phyloP scores from a whole-genome alignment of 2,329 filamentous ascomycete genomes.

The Tricladium varicosporioides region DNA sequence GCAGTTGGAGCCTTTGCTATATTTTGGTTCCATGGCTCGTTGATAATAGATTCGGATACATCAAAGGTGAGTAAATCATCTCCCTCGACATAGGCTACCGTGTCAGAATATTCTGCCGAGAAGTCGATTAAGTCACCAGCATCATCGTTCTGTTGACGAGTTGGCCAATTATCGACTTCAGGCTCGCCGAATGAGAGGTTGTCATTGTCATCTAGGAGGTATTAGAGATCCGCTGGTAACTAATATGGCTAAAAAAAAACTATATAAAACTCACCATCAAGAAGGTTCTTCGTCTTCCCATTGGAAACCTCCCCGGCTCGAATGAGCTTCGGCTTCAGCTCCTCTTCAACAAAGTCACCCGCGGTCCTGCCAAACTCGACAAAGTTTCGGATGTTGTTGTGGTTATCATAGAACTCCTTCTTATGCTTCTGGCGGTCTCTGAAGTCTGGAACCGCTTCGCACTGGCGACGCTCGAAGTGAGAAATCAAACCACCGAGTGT shows the following conservation, averaged over 20 bases:
- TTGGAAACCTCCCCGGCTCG: background rate
- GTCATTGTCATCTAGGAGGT: background rate
- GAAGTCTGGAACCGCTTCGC: constrained; percentile 8
- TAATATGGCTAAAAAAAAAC: background rate
- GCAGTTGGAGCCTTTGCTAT: too few relatives aligned
- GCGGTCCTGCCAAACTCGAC: constrained; percentile 5
- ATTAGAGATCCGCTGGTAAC: background rate
- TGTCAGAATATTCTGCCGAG: too few relatives aligned
- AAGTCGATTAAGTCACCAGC: too few relatives aligned
- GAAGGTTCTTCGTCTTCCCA: background rate
- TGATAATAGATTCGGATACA: too few relatives aligned
- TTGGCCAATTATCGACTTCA: too few relatives aligned
- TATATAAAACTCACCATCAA: background rate
- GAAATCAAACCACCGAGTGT: constrained; percentile 23
- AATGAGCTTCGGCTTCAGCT: background rate
- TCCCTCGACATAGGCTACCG: too few relatives aligned
- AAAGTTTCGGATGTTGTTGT: constrained; percentile 6
- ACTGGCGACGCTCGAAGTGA: constrained; percentile 23
- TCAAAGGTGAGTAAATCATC: too few relatives aligned
- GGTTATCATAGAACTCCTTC: background rate
- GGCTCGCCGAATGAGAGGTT: background rate
- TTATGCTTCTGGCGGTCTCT: constrained; percentile 7
- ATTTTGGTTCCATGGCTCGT: too few relatives aligned
- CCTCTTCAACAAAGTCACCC: constrained; percentile 1
- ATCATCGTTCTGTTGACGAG: too few relatives aligned